Percentiles rank a stretch among this genome's conserved stretches.
phyloP scores from a whole-genome alignment of 768 basidiomycete species.

The Tulasnella sp. region DNA sequence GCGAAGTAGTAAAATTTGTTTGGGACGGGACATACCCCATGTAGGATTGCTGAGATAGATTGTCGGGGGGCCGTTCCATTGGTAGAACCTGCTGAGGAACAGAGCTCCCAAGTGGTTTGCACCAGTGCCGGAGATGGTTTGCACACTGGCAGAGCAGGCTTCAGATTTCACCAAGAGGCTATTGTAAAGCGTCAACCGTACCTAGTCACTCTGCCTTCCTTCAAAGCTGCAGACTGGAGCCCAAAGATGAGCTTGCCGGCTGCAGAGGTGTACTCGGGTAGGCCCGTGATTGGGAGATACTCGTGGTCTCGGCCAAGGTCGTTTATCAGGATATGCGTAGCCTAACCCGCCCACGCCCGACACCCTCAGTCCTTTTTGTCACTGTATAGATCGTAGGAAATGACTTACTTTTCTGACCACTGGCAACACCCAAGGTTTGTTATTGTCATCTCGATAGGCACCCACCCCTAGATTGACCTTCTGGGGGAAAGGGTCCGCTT shows the following conservation, averaged over 20 bases:
- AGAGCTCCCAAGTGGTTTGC: slow-evolving; percentile 88
- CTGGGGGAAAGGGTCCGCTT: slow-evolving; percentile 56
- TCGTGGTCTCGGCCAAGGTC: slow-evolving; percentile 77
- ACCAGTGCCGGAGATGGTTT: slow-evolving; percentile 93
- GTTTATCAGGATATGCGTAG: slow-evolving; percentile 54
- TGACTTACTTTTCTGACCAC: slow-evolving; percentile 68
- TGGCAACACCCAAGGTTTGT: slow-evolving; percentile 86
- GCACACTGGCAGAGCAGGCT: slow-evolving; percentile 39
- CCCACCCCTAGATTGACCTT: slow-evolving; percentile 92
- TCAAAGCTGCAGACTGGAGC: slow-evolving; percentile 52
- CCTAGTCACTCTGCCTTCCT: slow-evolving; percentile 56
- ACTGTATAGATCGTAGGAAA: no score
- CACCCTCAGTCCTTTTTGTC: no score
- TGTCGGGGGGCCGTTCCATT: slow-evolving; percentile 50
- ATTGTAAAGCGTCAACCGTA: slow-evolving; percentile 10
- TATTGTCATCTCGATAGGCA: slow-evolving; percentile 79
- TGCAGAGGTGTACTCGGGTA: slow-evolving; percentile 67
- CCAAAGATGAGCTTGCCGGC: slow-evolving; percentile 80
- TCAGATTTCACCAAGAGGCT: not conserved
- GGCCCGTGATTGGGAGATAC: slow-evolving; percentile 83
- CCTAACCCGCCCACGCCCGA: slow-evolving; percentile 34
- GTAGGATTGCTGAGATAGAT: slow-evolving; percentile 87
- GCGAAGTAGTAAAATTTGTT: not conserved
- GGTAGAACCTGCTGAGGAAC: slow-evolving; percentile 77
- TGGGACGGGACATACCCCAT: slow-evolving; percentile 54